These are phyloP conservation scores for Ilyonectria robusta DNA, from an alignment of 2,329 filamentous ascomycete genomes.

Conservation along the genomic window DNA sequence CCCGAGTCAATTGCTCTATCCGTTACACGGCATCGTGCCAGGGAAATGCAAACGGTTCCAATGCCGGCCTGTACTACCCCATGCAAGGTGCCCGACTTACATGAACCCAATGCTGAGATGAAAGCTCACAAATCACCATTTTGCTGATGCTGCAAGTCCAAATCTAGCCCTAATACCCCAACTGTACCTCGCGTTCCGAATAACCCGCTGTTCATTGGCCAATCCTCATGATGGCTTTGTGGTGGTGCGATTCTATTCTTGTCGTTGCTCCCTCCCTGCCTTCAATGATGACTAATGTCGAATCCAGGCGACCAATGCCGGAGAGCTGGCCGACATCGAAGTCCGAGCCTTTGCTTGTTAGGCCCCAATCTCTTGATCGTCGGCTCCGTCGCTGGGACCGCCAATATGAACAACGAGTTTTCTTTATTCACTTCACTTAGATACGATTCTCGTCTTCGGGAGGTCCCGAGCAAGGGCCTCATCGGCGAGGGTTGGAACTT, in stretches of 20 bases:
- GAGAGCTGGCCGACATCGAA: slow-evolving; percentile 19
- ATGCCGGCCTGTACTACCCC: neutral
- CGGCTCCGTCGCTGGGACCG: neutral
- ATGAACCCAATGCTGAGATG: neutral
- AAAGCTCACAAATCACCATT: neutral
- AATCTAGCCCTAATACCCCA: neutral
- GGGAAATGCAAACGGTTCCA: neutral
- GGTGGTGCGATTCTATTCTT: neutral
- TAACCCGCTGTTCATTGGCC: neutral
- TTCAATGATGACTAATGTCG: slow-evolving; percentile 22
- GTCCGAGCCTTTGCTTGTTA: neutral
- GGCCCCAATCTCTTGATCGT: neutral
- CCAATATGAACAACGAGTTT: slow-evolving; percentile 62
- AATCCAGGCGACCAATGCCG: slow-evolving; percentile 4
- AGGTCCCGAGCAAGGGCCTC: slow-evolving; percentile 56
- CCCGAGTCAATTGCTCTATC: slow-evolving; percentile 4
- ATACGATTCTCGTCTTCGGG: slow-evolving; percentile 73
- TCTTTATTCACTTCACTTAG: slow-evolving; percentile 80
- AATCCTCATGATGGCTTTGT: neutral
- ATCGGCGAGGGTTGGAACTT: slow-evolving; percentile 67
- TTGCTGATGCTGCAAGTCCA: neutral
- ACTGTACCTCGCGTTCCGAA: neutral
- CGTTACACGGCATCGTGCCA: neutral
- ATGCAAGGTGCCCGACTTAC: neutral
- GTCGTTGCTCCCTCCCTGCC: neutral